These are phyloP conservation scores for Inga laurina DNA, from an alignment of 306 rosid species.

Conservation along the genomic window DNA sequence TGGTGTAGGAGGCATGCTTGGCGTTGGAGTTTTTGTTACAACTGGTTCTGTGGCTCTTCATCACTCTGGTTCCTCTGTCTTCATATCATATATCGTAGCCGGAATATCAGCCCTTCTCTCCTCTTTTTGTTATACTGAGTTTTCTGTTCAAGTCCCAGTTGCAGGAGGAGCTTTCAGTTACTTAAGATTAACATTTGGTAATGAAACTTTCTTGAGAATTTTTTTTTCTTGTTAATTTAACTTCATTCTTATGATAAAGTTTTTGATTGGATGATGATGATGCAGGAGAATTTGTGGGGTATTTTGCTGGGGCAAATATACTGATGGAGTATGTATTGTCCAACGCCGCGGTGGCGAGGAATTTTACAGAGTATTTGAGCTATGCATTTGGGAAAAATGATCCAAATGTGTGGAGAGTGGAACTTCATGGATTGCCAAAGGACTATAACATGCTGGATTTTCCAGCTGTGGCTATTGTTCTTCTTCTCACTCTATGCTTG, in stretches of 20 bases:
- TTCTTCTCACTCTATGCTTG: constrained; percentile 83
- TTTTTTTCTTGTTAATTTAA: constrained; percentile 4
- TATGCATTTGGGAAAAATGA: constrained; percentile 63
- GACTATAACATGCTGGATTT: constrained; percentile 81
- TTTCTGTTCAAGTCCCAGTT: constrained; percentile 88
- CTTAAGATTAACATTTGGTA: constrained; percentile 84
- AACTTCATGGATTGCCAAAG: constrained; percentile 66
- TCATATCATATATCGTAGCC: constrained; percentile 82
- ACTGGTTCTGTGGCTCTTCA: constrained; percentile 72
- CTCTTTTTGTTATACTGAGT: constrained; percentile 88
- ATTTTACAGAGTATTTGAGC: constrained; percentile 73
- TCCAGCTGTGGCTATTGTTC: constrained; percentile 85
- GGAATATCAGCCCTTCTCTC: constrained; percentile 91
- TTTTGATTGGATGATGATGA: constrained; percentile 28
- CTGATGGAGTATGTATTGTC: constrained; percentile 93
- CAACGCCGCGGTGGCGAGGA: constrained; percentile 92
- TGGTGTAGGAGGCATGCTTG: constrained; percentile 97
- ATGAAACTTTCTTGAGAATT: constrained; percentile 23
- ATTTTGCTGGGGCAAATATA: constrained; percentile 95
- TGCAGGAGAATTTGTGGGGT: constrained; percentile 88
- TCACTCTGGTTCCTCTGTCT: constrained; percentile 79
- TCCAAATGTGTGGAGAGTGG: constrained; percentile 74
- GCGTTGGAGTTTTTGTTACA: constrained; percentile 93
- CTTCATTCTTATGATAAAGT: background rate
- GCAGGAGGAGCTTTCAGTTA: constrained; percentile 99